Percentiles rank a stretch among this genome's conserved stretches.
These are phyloP conservation scores for Plasmodium gaboni DNA, from an alignment of 169 alveolate genomes.

Conservation along the genomic window DNA sequence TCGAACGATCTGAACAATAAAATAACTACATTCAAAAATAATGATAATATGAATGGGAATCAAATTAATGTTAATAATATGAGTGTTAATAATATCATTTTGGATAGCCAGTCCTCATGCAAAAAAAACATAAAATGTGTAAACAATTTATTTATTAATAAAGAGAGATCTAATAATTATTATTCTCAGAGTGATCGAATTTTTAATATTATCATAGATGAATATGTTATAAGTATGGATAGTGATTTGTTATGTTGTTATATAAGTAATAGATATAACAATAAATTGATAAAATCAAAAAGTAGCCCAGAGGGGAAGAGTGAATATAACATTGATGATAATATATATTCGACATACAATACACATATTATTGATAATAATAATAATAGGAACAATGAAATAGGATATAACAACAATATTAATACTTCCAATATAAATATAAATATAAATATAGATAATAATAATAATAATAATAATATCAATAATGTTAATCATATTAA, in stretches of 20 bases:
- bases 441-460: neutral
- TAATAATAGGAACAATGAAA: neutral
- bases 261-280: constrained; percentile 3
- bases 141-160: too few species aligned
- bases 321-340: too few species aligned
- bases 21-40: too few species aligned
- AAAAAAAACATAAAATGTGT: too few species aligned
- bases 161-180: neutral
- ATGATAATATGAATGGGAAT: too few species aligned
- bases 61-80: too few species aligned
- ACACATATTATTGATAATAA: neutral
- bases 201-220: constrained; percentile 33
- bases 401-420: too few species aligned
- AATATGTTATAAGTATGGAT: constrained; percentile 36
- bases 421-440: neutral
- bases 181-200: neutral
- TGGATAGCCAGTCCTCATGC: too few species aligned
- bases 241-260: constrained; percentile 19
- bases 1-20: too few species aligned
- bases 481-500: neutral
- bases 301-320: too few species aligned
- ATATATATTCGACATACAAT: neutral
- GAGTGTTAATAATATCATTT: too few species aligned
- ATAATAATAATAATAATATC: neutral
- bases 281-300: neutral